phyloP scores from a whole-genome alignment of 164 flowering plant genomes.

The Aristolochia fimbriata region DNA sequence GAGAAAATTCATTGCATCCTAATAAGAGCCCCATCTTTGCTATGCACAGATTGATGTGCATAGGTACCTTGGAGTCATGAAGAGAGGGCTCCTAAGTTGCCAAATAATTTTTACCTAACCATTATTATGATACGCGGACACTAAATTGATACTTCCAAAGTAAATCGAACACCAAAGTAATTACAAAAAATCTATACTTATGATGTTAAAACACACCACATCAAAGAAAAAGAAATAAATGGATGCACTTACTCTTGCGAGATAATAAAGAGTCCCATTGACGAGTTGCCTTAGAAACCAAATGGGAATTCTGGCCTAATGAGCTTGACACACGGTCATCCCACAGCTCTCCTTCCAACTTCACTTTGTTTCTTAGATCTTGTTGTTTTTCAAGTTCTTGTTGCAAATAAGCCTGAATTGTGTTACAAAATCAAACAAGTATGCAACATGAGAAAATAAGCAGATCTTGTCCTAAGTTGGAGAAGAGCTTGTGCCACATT shows the following conservation, averaged over 20 bases:
- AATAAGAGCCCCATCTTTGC: too few relatives aligned
- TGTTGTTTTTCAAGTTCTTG: constrained; percentile 98
- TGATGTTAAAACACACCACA: background rate
- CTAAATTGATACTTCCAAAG: too few relatives aligned
- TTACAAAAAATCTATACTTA: background rate
- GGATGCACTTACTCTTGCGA: constrained; percentile 61
- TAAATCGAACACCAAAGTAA: too few relatives aligned
- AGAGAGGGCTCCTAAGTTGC: too few relatives aligned
- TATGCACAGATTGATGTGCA: too few relatives aligned
- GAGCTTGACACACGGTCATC: constrained; percentile 85
- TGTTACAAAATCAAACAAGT: background rate
- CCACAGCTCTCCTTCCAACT: constrained; percentile 89
- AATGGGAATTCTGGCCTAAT: constrained; percentile 81
- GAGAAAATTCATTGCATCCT: too few relatives aligned
- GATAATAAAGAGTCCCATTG: constrained; percentile 91
- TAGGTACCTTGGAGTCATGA: too few relatives aligned
- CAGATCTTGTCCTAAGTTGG: too few relatives aligned
- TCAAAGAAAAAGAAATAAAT: background rate
- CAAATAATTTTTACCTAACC: too few relatives aligned
- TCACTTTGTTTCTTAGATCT: constrained; percentile 77
- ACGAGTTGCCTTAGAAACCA: constrained; percentile 92
- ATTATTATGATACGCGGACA: too few relatives aligned
- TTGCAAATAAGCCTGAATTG: constrained; percentile 84
- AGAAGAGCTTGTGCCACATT: too few relatives aligned
- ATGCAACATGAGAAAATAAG: background rate